These are phyloP conservation scores for Chlamydomonas sphaeroides DNA, from an alignment of 139 green algal species.

Conservation along the genomic window DNA sequence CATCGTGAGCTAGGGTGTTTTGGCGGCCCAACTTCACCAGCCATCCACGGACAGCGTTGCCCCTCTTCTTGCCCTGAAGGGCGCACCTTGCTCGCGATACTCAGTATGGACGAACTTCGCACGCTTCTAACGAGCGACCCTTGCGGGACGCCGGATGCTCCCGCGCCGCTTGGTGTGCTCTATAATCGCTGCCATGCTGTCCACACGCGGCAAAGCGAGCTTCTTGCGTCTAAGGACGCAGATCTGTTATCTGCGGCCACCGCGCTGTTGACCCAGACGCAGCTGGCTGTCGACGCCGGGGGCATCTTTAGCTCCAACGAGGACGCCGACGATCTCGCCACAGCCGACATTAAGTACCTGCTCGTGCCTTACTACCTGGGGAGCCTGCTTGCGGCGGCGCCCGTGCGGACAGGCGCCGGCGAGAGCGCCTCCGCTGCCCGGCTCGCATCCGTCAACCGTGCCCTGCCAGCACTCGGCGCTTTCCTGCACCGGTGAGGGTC, in stretches of 20 bases:
- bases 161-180: background rate
- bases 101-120: slow-evolving; percentile 17
- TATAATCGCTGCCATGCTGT: slow-evolving; percentile 16
- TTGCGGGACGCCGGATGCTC: background rate
- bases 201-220: background rate
- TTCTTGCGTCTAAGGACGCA: background rate
- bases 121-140: background rate
- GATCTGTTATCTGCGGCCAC: background rate
- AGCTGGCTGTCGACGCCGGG: background rate
- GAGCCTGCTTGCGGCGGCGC: slow-evolving; percentile 36
- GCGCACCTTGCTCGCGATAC: no score
- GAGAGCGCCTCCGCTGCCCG: background rate
- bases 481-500: slow-evolving; percentile 33
- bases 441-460: background rate
- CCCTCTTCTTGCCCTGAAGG: no score
- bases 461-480: background rate
- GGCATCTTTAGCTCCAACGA: slow-evolving; percentile 72
- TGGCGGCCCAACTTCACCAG: no score
- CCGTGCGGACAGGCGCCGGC: background rate
- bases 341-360: slow-evolving; percentile 67
- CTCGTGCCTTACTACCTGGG: slow-evolving; percentile 58
- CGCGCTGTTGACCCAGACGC: background rate
- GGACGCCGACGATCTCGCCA: slow-evolving; percentile 68
- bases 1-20: no score
- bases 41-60: no score